Percentiles rank a stretch among this genome's conserved stretches.
These are phyloP conservation scores for Penicillium sp. DNA, from an alignment of 2,329 filamentous ascomycete species.

Conservation along the genomic window DNA sequence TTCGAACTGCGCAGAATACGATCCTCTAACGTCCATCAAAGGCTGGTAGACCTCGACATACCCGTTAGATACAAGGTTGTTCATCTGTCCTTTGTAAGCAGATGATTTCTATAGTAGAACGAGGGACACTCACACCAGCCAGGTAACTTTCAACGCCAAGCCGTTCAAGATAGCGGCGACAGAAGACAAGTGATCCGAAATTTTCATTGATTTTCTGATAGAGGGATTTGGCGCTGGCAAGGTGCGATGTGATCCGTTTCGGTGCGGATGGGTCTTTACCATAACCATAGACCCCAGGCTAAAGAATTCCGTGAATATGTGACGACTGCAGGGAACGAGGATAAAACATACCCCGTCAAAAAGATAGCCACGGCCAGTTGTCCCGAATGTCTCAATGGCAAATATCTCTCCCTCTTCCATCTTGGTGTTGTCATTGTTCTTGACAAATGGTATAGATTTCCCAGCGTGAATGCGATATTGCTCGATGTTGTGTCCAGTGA, in stretches of 20 bases:
- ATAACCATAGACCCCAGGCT: conserved; percentile 49
- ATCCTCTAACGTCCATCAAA: conserved; percentile 50
- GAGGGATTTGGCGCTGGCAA: conserved; percentile 49
- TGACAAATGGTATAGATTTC: conserved; percentile 50
- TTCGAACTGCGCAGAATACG: conserved; percentile 58
- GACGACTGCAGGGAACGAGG: neutral
- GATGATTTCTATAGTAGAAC: neutral
- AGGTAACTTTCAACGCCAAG: conserved; percentile 53
- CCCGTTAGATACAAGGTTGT: conserved; percentile 49
- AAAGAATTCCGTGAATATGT: conserved; percentile 1
- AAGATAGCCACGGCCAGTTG: conserved; percentile 45
- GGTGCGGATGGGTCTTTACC: conserved; percentile 37
- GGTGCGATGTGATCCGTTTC: conserved; percentile 27
- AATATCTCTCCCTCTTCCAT: conserved; percentile 55
- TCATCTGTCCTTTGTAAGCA: conserved; percentile 39
- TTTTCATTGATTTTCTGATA: conserved; percentile 54
- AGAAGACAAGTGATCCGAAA: conserved; percentile 56
- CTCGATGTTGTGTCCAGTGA: conserved; percentile 49
- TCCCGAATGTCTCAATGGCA: conserved; percentile 53
- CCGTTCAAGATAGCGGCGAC: conserved; percentile 54
- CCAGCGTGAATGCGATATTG: conserved; percentile 50
- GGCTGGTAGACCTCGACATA: conserved; percentile 52
- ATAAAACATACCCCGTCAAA: conserved; percentile 38
- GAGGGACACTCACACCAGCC: conserved; percentile 42
- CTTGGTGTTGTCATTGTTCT: conserved; percentile 41